Evolutionary conservation across 495 filamentous ascomycete genomes (phyloP).

Genomic region (Aspergillus biplanus): DNA sequence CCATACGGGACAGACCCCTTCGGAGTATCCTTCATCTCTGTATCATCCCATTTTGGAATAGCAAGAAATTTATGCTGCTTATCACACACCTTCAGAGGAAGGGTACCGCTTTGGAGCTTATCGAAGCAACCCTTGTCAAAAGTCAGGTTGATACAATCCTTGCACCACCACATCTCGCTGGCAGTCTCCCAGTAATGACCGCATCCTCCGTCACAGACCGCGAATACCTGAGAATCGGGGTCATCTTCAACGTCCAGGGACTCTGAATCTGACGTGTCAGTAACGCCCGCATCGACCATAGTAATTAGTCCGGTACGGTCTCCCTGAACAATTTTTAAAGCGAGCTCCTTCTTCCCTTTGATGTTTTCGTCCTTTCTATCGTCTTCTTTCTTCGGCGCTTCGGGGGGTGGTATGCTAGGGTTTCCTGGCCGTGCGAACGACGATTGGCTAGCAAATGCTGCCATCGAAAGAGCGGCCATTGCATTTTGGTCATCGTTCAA

Average conservation of each 20-base stretch:
- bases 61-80: conserved; percentile 42
- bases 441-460: conserved; percentile 22
- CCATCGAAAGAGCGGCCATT: conserved; percentile 27
- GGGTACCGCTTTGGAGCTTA: conserved; percentile 30
- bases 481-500: conserved; percentile 32
- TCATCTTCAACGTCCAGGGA: neutral
- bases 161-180: conserved; percentile 39
- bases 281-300: neutral
- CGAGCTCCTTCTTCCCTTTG: conserved; percentile 15
- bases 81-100: conserved; percentile 35
- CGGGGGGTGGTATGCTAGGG: conserved; percentile 1
- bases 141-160: conserved; percentile 38
- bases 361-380: neutral
- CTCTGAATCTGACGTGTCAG: conserved; percentile 6
- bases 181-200: conserved; percentile 27
- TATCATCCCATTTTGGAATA: conserved; percentile 39
- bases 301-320: neutral
- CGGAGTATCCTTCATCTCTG: conserved; percentile 18
- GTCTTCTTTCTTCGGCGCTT: conserved; percentile 5
- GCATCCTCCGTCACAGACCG: conserved; percentile 32
- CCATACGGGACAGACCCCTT: conserved; percentile 34
- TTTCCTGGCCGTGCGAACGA: neutral
- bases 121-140: conserved; percentile 36
- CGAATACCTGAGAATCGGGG: conserved; percentile 13
- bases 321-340: neutral